Base-by-base conservation (phyloP, 768 basidiomycete genomes). In the Kwoniella europaea region DNA sequence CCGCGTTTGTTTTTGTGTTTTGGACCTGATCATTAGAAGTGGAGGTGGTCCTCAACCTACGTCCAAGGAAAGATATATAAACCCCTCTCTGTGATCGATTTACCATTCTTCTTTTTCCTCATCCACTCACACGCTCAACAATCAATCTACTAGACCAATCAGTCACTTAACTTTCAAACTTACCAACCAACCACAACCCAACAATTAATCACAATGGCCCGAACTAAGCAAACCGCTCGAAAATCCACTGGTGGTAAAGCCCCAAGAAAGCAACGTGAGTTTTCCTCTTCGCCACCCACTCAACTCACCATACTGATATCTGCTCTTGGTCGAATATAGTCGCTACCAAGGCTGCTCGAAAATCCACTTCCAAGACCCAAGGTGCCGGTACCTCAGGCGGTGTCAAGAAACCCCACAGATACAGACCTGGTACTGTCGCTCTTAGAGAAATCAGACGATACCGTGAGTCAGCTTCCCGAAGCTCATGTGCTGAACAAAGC, bases 211-310 rank as follows among this genome's bases (percentile, higher is more conserved):
- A 83, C 83, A 79, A 84, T 84, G 83, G 84, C 84, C 75, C 83
- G 84, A 69, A 84, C 84, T 64, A 84, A 85, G 88, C 92, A 93
- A 87, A 93, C 91, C 69, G 94, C 94, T 82, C 93, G 94, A 86
- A 96, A 97, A 88, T 96, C 94, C 65, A 96, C 95, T 72, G 95
- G 95, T 91, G 94, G 93, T 90, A 76, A 82, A 85, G 85, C 83
- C 43, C 79, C 71, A 46, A 71, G 73, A 77, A 89, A 86, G 78
- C 76, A 71, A 77, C 71, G 79, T 79, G 71, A 74, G 77, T 79
- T 52, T 43, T 44, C 46, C 46, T 57, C 22, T 52, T 56, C 24
- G 29, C 53, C 68, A 29, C 54, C 68, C 1, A 44, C 44, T 35
- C 5, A 4, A 22, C 50, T 35, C 6, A 57, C 35, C 58, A 63